Evolutionary conservation across 2,329 filamentous ascomycete genomes (phyloP), one percentile per base, ranked within the genome.

Genomic region (Cephalotrichum gorgonifer): DNA sequence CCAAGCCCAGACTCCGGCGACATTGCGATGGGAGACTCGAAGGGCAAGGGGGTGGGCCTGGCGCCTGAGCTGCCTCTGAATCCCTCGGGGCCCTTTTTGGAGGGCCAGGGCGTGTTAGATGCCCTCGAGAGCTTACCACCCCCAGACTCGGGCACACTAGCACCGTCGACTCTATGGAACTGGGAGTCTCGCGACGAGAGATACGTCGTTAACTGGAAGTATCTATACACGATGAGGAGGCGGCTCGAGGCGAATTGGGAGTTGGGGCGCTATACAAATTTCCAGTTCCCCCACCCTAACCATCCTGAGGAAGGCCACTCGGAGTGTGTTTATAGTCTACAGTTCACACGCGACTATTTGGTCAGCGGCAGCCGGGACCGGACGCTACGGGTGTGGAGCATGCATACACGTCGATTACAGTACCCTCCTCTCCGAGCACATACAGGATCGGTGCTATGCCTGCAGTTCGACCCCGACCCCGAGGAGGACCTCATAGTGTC

Each of bases 301-400:
- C 75, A 89, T 58, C 81, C 81, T 1, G 76, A 86, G 28, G 91
- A 97, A 62, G 88, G 87, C 1, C 93, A 98, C 61, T 76, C 75
- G 20, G 91, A 97, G 61, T 97, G 90, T 63, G 89, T 98, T 12
- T 98, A 98, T 65, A 91, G 88, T 2, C 81, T 98, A 48, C 91
- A 98, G 63, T 95, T 91, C 60, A 85, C 85, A 48, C 76, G 84
- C 2, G 83, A 88, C 54, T 93, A 85, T 63, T 75, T 98, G 9
- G 91, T 97, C 45, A 97, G 90, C 60, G 93, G 93, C 15, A 97
- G 91, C 59, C 79, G 93, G 48, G 93, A 98, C 61, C 83, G 79
- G 55, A 88, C 87, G 0, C 78, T 98, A 55, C 82, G 91, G 38
- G 83, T 96, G 45, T 98, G 93, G 93, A 81, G 95, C 62, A 71